Percentiles rank a stretch among this genome's conserved stretches.
Conservation (phyloP, 192 early-diverging fungal genomes). For the Backusella sp. region DNA sequence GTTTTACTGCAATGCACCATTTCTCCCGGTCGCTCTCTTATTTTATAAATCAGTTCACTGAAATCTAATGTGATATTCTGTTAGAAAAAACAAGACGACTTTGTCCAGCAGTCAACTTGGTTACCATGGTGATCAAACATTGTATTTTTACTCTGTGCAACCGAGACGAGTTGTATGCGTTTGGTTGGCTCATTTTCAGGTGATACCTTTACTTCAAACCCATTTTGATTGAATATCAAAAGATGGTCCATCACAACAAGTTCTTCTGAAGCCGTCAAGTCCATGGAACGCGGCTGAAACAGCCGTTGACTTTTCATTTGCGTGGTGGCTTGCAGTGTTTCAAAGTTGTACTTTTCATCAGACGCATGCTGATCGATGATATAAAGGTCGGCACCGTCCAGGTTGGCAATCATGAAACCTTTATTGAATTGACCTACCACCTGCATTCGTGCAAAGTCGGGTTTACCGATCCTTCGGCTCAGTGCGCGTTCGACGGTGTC, state of each 20-base stretch:
- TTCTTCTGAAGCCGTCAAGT: slow-evolving; percentile 80
- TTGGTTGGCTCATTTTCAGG: slow-evolving; percentile 55
- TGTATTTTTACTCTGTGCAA: slow-evolving; percentile 74
- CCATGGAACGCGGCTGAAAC: slow-evolving; percentile 62
- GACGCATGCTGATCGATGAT: slow-evolving; percentile 98
- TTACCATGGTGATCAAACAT: slow-evolving; percentile 70
- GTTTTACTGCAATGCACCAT: slow-evolving; percentile 70
- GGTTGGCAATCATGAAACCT: slow-evolving; percentile 85
- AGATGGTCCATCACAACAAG: slow-evolving; percentile 71
- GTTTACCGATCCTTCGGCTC: slow-evolving; percentile 63
- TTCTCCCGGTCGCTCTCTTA: slow-evolving; percentile 48
- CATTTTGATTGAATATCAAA: slow-evolving; percentile 74
- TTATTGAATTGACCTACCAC: slow-evolving; percentile 96
- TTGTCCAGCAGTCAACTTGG: no score
- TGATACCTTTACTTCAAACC: slow-evolving; percentile 74
- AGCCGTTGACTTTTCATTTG: slow-evolving; percentile 66
- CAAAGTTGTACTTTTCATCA: slow-evolving; percentile 98
- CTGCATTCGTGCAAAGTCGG: slow-evolving; percentile 81
- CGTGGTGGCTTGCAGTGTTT: slow-evolving; percentile 67
- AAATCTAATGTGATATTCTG: slow-evolving; percentile 45
- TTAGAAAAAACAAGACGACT: no score
- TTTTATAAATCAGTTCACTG: slow-evolving; percentile 65
- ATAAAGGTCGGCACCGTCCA: slow-evolving; percentile 76
- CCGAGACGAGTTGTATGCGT: slow-evolving; percentile 63
- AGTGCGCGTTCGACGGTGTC: slow-evolving; percentile 44